Evolutionary conservation across 1,139 yeast genomes (phyloP), one percentile per base, ranked within the genome.

Genomic region (Meyerozyma guilliermondii): DNA sequence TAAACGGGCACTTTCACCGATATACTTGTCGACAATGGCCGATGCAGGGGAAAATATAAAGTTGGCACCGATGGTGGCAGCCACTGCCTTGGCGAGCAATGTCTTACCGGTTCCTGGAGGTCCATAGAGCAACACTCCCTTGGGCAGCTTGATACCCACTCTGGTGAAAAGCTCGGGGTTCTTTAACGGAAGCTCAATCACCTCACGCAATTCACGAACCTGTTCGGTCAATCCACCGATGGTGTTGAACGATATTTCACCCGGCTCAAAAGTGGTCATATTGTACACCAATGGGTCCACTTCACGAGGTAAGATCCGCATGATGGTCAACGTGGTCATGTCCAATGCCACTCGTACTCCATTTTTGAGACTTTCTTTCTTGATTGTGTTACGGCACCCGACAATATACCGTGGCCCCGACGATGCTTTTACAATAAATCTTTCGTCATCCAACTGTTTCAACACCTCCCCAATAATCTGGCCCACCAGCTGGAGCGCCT

Each of bases 21-120:
- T 94, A 67, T 94, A 94, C 66, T 94, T 94, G 66, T 94, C 98
- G 42, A 94, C 98, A 61, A 94, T 94, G 38, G 96, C 98, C 6
- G 96, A 87, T 1, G 98, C 98, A 10, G 98, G 98, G 10, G 96
- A 87, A 58, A 92, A 92, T 50, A 94, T 92, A 68, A 94, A 94
- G 65, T 94, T 94, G 39, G 98, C 97, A 41, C 98, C 98, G 56
- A 94, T 88, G 5, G 98, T 92, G 39, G 98, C 98, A 5, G 99
- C 98, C 37, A 91, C 98, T 0, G 98, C 98, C 60, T 92, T 91
- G 10, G 98, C 98, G 55, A 92, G 75, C 49, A 92, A 71, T 0
- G 98, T 92, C 63, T 92, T 92, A 62, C 98, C 98, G 0, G 98
- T 92, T 56, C 98, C 98, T 23, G 98, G 98, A n/a, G 98, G 98